Percentiles rank a stretch among this genome's conserved stretches.
These are phyloP conservation scores for Irpex sp. DNA, from an alignment of 1,284 basidiomycete genomes.

Conservation along the genomic window DNA sequence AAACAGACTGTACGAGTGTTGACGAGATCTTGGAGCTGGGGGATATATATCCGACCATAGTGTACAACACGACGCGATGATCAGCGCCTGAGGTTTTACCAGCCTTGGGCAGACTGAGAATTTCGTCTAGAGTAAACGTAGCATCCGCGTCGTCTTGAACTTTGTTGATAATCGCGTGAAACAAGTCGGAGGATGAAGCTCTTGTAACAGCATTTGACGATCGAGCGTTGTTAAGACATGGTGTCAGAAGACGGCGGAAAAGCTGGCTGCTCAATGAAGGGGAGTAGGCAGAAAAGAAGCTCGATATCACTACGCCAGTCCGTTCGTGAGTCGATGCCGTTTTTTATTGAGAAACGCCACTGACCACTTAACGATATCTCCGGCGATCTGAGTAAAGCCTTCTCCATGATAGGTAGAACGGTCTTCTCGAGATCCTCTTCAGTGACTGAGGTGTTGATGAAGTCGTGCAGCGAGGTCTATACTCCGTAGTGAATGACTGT, in stretches of 20 bases:
- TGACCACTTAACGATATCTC: conserved; percentile 63
- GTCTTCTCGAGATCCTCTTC: conserved; percentile 45
- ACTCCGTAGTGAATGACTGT: neutral
- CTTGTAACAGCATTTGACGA: conserved; percentile 72
- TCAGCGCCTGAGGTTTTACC: conserved; percentile 86
- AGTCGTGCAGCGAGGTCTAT: conserved; percentile 54
- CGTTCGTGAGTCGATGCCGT: conserved; percentile 7
- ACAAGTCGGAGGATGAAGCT: conserved; percentile 54
- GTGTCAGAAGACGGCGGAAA: conserved; percentile 63
- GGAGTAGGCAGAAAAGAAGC: conserved; percentile 56
- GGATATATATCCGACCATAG: conserved; percentile 62
- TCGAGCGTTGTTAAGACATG: conserved; percentile 71
- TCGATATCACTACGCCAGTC: conserved; percentile 40
- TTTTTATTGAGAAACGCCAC: conserved; percentile 12
- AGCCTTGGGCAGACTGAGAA: conserved; percentile 69
- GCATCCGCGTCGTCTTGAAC: conserved; percentile 30
- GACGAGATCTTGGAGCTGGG: conserved; percentile 51
- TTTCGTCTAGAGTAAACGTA: conserved; percentile 54
- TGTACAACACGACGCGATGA: conserved; percentile 79
- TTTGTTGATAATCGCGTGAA: conserved; percentile 49
- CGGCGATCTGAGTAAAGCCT: conserved; percentile 69
- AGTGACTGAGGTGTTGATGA: conserved; percentile 51
- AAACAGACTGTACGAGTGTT: conserved; percentile 50
- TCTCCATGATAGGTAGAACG: conserved; percentile 69
- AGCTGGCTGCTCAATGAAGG: conserved; percentile 49